Evolutionary conservation across 345 rosid genomes (phyloP), one percentile per base, ranked within the genome.

Genomic region (Hirschfeldia incana): DNA sequence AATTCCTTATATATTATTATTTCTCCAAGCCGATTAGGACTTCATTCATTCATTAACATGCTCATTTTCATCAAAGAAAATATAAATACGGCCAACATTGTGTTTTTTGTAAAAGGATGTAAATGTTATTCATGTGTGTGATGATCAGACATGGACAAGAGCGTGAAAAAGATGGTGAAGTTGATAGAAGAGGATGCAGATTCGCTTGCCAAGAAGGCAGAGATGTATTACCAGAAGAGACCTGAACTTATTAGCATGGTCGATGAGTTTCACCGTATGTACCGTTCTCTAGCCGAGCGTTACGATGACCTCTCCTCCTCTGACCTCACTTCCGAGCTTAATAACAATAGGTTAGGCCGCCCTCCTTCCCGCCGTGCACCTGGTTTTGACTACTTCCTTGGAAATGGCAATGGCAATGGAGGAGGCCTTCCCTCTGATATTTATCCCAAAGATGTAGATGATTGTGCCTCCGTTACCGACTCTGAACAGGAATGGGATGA

Each of bases 401-500:
- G 97, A 67, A 78, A 88, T 42, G 21, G 21, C 21, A 21, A 21
- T 21, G 21, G 21, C 21, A 42, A 42, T 4, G 49, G 49, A 42
- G 89, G 84, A 70, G 89, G 84, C 74, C 80, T 80, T 77, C 83
- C 81, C 72, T 76, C 88, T 69, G 92, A 90, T 79, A 49, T 70
- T 69, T 77, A 82, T 69, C 85, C 74, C 69, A 89, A 84, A 83
- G 94, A 87, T 79, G 92, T 88, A 72, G 90, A 91, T 80, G 94
- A 90, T 59, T 85, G 84, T 13, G 87, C 90, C 70, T 89, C 90
- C n/a, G 28, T 82, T 61, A 80, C 92, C 1, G 97, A 94, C 81
- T 92, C 92, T 11, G 97, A 91, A 30, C 36, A 79, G 0, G 95
- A 91, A 77, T 89, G 89, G 15, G 93, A 88, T 72, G 86, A 86